Base-by-base conservation (phyloP, 2,329 filamentous ascomycete species). In the Aspergillus bombycis region DNA sequence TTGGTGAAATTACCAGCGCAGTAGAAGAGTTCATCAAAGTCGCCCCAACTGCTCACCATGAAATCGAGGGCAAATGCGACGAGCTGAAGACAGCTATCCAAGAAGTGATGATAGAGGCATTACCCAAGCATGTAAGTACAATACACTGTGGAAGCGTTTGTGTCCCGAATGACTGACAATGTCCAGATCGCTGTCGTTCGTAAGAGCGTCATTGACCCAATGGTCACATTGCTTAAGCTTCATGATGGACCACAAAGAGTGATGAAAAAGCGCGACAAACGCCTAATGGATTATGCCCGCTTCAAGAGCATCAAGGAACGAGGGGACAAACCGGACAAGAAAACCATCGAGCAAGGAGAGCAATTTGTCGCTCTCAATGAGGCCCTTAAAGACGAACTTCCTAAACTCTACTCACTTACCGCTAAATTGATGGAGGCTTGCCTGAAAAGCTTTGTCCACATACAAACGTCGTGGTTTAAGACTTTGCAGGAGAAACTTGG, bases 201-300 rank as follows among this genome's bases (percentile, higher is more conserved):
- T 58, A 92, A 90, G 75, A 89, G 90, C 71, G 92, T 97, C 56
- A 92, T 97, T 66, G 90, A 94, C 68, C 94, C 93, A 1, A 92
- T 96, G 77, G 86, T 92, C 69, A 85, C 87, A 53, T 85, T 94
- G 34, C 91, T 95, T 75, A 89, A 91, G 72, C 84, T 92, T 10
- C 94, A 96, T 72, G 89, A 91, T 59, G 91, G 92, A 41, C 93
- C 94, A 2, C 91, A 93, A 56, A 86, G 93, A 63, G 90, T 95
- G 4, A 97, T 98, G 88, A 92, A 93, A 74, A 97, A 98, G 81
- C 91, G 95, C 28, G 90, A 94, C 70, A 98, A 98, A 82, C 90
- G 92, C n/a, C 86, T 96, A 16, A 82, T 94, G 19, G 93, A 97
- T 74, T 98, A 92, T 77, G 92, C 94, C 68, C 91, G 91, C 69